These are phyloP conservation scores for Neurospora sp. DNA, from an alignment of 495 filamentous ascomycete species.

Conservation along the genomic window DNA sequence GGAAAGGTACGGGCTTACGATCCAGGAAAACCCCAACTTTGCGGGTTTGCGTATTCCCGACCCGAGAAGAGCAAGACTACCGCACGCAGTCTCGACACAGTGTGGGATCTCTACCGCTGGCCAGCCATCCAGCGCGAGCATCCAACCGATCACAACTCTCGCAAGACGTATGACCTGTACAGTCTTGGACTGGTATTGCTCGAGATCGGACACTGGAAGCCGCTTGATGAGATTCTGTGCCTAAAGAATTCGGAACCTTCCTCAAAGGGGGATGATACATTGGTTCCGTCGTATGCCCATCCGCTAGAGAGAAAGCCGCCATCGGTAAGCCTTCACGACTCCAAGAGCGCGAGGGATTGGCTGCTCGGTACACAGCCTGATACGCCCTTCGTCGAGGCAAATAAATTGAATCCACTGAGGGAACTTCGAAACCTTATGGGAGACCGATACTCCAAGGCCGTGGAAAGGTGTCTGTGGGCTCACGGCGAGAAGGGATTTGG, in stretches of 20 bases:
- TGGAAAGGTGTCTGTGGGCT: slow-evolving; percentile 21
- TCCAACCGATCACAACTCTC: slow-evolving; percentile 21
- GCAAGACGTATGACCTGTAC: slow-evolving; percentile 44
- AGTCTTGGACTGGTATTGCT: slow-evolving; percentile 38
- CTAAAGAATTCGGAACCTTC: neutral
- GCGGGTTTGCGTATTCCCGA: slow-evolving; percentile 21
- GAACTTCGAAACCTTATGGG: slow-evolving; percentile 17
- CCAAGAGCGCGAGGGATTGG: slow-evolving; percentile 18
- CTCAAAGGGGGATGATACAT: too few species aligned
- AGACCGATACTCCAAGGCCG: slow-evolving; percentile 16
- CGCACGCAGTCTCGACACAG: slow-evolving; percentile 15
- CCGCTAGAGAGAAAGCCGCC: slow-evolving; percentile 1
- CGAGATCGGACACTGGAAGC: slow-evolving; percentile 43
- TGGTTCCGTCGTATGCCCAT: too few species aligned
- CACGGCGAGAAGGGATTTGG: slow-evolving; percentile 23
- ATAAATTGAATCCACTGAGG: slow-evolving; percentile 11
- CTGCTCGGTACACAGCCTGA: slow-evolving; percentile 9
- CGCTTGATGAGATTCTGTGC: slow-evolving; percentile 28
- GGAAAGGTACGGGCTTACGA: neutral
- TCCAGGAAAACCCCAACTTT: slow-evolving; percentile 8
- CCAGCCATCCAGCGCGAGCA: slow-evolving; percentile 16
- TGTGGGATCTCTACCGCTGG: slow-evolving; percentile 26
- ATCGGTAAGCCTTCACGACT: slow-evolving; percentile 12
- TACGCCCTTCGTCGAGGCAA: slow-evolving; percentile 6
- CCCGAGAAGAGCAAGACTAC: slow-evolving; percentile 19